A percentile compares a stretch with the other conserved stretches of the same genome.
Evolutionary conservation across 495 filamentous ascomycete genomes (phyloP).

Genomic region (Parathielavia appendiculata): DNA sequence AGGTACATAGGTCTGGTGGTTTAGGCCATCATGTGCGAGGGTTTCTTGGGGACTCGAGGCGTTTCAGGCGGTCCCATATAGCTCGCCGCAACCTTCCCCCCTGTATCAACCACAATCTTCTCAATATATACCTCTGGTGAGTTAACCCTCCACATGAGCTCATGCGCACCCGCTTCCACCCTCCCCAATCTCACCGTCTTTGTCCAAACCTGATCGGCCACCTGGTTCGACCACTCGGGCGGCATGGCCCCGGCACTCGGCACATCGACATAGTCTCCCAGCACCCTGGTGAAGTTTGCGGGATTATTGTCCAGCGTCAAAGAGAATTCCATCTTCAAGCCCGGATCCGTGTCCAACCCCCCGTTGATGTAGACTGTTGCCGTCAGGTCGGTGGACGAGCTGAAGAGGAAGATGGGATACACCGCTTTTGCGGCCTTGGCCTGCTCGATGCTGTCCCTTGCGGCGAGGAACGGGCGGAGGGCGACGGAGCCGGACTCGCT

Average conservation of each 20-base stretch:
- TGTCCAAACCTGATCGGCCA: constrained; percentile 52
- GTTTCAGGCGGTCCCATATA: constrained; percentile 57
- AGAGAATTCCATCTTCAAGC: constrained; percentile 30
- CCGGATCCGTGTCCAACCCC: constrained; percentile 31
- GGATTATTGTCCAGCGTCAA: constrained; percentile 43
- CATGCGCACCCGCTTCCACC: constrained; percentile 38
- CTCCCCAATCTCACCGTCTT: constrained; percentile 43
- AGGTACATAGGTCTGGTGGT: too few species aligned
- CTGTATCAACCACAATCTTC: constrained; percentile 54
- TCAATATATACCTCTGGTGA: constrained; percentile 55
- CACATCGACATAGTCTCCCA: constrained; percentile 44
- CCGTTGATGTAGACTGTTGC: constrained; percentile 49
- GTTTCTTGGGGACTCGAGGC: too few species aligned
- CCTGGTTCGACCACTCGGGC: constrained; percentile 47
- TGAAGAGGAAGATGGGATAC: constrained; percentile 54
- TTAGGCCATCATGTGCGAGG: too few species aligned
- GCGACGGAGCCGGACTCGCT: constrained; percentile 47
- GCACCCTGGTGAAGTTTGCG: constrained; percentile 43
- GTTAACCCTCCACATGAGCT: constrained; percentile 48
- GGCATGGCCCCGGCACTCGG: constrained; percentile 40
- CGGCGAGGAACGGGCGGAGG: constrained; percentile 43
- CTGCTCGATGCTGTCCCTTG: constrained; percentile 29
- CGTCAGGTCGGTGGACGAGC: constrained; percentile 35
- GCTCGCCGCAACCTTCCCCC: constrained; percentile 47
- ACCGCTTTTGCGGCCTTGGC: constrained; percentile 42